Percentiles rank a stretch among this genome's conserved stretches.
Conservation (phyloP, 768 basidiomycete genomes). For the Lactifluus rugatus region DNA sequence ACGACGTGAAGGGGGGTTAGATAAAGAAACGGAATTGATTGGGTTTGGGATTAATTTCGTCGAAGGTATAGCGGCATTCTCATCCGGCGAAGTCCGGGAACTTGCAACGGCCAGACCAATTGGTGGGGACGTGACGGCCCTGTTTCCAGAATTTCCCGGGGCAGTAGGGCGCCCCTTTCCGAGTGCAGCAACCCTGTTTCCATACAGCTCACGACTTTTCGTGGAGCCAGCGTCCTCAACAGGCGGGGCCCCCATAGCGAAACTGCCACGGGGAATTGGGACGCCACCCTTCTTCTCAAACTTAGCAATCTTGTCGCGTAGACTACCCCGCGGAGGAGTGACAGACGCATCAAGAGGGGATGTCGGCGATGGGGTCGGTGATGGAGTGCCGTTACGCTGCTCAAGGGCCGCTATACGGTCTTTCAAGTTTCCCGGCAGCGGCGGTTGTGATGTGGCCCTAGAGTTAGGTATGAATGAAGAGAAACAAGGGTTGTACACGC, state of each 20-base stretch:
- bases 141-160: conserved; percentile 2
- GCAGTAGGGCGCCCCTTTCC: conserved; percentile 21
- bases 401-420: conserved; percentile 79
- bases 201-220: conserved; percentile 58
- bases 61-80: neutral
- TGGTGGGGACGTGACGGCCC: conserved; percentile 15
- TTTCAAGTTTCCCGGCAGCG: conserved; percentile 51
- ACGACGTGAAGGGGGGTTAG: neutral
- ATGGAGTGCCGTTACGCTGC: conserved; percentile 35
- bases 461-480: neutral
- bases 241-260: conserved; percentile 60
- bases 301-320: conserved; percentile 66
- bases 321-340: conserved; percentile 22
- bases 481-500: neutral
- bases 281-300: conserved; percentile 73
- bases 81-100: conserved; percentile 4
- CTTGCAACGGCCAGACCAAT: neutral
- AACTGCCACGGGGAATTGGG: conserved; percentile 66
- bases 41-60: neutral
- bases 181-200: conserved; percentile 49
- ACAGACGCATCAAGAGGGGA: conserved; percentile 22
- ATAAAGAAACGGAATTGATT: neutral
- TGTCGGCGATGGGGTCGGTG: conserved; percentile 28
- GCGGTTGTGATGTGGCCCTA: conserved; percentile 21
- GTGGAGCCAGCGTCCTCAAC: conserved; percentile 35